These are phyloP conservation scores for Lepidium africanum DNA, from an alignment of 345 rosid genomes.

Conservation along the genomic window DNA sequence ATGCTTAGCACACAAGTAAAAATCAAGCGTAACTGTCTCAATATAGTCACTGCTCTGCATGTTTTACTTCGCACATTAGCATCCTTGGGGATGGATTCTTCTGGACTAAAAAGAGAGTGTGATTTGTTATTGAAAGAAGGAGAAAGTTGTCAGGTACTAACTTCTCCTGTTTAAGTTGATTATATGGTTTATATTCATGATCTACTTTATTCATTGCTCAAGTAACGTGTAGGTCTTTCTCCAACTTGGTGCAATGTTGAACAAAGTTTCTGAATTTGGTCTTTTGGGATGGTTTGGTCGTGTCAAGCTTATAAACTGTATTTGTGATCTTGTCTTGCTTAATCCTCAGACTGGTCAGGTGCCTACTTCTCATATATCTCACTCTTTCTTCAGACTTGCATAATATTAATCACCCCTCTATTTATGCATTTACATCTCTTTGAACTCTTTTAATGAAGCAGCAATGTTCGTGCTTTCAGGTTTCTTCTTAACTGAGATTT, in stretches of 20 bases:
- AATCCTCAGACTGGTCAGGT: conserved; percentile 86
- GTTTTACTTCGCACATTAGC: conserved; percentile 41
- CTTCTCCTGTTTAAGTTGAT: conserved; percentile 4
- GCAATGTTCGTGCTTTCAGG: background rate
- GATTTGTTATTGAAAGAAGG: conserved; percentile 28
- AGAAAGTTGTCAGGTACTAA: conserved; percentile 52
- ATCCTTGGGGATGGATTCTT: conserved; percentile 25
- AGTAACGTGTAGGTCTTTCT: conserved; percentile 42
- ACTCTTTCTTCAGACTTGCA: background rate
- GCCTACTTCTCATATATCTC: conserved; percentile 12
- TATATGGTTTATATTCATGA: background rate
- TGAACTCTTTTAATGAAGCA: background rate
- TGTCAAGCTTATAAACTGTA: conserved; percentile 61
- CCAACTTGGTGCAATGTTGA: conserved; percentile 53
- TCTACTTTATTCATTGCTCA: conserved; percentile 15
- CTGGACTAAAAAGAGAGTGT: conserved; percentile 21
- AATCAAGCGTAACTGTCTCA: conserved; percentile 60
- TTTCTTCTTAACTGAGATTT: too few relatives aligned
- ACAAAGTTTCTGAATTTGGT: conserved; percentile 60
- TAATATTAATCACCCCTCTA: background rate
- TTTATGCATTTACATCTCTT: background rate
- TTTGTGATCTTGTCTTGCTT: conserved; percentile 58
- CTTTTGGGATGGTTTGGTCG: conserved; percentile 89
- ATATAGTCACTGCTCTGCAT: conserved; percentile 46
- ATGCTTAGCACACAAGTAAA: conserved; percentile 42